These are phyloP conservation scores for Rhodamnia rubescens DNA, from an alignment of 345 rosid genomes.

Conservation along the genomic window DNA sequence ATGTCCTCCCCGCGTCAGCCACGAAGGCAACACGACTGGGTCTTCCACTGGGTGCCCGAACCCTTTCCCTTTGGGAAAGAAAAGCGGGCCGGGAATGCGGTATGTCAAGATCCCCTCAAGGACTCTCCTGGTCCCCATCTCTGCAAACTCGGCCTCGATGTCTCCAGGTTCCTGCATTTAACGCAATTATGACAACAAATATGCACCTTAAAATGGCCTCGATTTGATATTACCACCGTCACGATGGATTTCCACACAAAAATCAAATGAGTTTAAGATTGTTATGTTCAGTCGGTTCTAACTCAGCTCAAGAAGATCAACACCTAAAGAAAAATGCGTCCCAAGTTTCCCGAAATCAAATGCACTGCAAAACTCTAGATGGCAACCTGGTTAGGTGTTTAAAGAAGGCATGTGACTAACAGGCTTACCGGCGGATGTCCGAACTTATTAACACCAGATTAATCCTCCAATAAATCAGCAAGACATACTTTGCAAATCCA, in stretches of 20 bases:
- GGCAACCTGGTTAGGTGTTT: background rate
- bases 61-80: slow-evolving; percentile 33
- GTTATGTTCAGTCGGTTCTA: background rate
- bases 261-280: background rate
- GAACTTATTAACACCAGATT: background rate
- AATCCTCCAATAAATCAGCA: background rate
- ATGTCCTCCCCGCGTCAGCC: slow-evolving; percentile 57
- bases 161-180: slow-evolving; percentile 42
- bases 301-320: background rate
- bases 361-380: background rate
- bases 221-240: background rate
- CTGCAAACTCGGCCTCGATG: slow-evolving; percentile 48
- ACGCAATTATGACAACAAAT: background rate
- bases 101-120: slow-evolving; percentile 37
- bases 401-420: background rate
- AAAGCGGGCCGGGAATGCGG: slow-evolving; percentile 41
- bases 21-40: slow-evolving; percentile 38
- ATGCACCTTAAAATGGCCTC: background rate
- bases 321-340: background rate
- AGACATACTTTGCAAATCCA: background rate
- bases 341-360: background rate
- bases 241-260: background rate
- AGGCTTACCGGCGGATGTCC: background rate
- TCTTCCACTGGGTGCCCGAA: slow-evolving; percentile 22
- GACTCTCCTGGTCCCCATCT: slow-evolving; percentile 36